phyloP scores from a whole-genome alignment of 108 stramenopile genomes.

The Cylindrotheca closterium region DNA sequence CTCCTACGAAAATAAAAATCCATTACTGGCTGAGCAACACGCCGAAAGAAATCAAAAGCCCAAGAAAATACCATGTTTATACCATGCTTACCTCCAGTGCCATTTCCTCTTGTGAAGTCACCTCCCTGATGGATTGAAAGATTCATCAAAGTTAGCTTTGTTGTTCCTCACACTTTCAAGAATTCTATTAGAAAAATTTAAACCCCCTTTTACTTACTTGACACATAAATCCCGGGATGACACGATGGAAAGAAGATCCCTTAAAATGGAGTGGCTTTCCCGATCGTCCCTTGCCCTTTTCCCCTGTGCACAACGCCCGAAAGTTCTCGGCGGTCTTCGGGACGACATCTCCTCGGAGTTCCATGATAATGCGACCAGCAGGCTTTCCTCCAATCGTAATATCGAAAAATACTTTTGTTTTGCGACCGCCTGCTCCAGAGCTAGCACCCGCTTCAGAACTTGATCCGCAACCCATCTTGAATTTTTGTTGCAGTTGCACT shows the following conservation, averaged over 20 bases:
- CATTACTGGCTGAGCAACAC: background rate
- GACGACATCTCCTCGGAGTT: constrained; percentile 77
- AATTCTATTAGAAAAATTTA: background rate
- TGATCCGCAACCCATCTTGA: background rate
- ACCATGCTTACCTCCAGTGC: constrained; percentile 42
- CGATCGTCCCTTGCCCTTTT: background rate
- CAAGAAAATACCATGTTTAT: constrained; percentile 11
- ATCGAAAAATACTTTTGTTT: constrained; percentile 97
- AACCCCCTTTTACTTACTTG: constrained; percentile 40
- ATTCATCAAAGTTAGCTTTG: too few species aligned
- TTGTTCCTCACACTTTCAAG: constrained; percentile 58
- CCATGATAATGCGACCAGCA: constrained; percentile 67
- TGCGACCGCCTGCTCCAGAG: constrained; percentile 15
- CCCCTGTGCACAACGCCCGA: constrained; percentile 63
- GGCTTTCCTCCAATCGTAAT: constrained; percentile 85
- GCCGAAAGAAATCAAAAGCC: background rate
- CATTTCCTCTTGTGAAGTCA: constrained; percentile 86
- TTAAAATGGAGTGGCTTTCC: constrained; percentile 84
- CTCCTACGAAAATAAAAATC: constrained; percentile 30
- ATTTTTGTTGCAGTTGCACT: constrained; percentile 1
- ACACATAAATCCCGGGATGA: constrained; percentile 67
- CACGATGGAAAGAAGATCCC: constrained; percentile 93
- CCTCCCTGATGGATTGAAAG: constrained; percentile 54
- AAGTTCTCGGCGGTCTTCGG: constrained; percentile 93
- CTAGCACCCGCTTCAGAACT: constrained; percentile 10